These are phyloP conservation scores for Hyphodiscus hymeniophilus DNA, from an alignment of 495 filamentous ascomycete genomes.

Conservation along the genomic window DNA sequence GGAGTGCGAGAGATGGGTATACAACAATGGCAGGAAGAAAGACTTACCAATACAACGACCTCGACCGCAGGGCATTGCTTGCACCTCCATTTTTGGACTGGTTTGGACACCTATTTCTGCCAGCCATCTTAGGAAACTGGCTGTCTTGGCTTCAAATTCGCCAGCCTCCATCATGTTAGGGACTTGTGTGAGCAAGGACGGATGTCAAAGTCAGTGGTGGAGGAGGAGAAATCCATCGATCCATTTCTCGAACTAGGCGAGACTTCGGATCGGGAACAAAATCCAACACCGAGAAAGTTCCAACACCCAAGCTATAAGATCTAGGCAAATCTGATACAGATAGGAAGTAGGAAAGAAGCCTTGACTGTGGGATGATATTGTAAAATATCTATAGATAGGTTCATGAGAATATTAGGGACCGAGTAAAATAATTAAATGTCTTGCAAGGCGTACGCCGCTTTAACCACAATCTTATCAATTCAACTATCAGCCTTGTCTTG, in stretches of 20 bases:
- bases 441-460: not conserved
- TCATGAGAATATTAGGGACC: too few species aligned
- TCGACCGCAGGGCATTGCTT: slow-evolving; percentile 43
- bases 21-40: slow-evolving; percentile 1
- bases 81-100: slow-evolving; percentile 42
- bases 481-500: not conserved
- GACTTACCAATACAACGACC: slow-evolving; percentile 51
- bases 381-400: too few species aligned
- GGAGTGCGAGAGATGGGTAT: not conserved
- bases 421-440: too few species aligned
- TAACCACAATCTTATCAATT: too few species aligned
- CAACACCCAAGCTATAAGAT: too few species aligned
- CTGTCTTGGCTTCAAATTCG: slow-evolving; percentile 38
- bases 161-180: slow-evolving; percentile 27
- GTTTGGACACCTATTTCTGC: slow-evolving; percentile 39
- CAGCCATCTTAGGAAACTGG: slow-evolving; percentile 49
- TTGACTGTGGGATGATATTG: too few species aligned
- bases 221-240: not conserved
- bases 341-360: not conserved
- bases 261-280: too few species aligned
- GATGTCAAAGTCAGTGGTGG: not conserved
- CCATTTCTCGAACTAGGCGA: too few species aligned
- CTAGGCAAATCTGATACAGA: too few species aligned
- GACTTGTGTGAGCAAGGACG: too few species aligned
- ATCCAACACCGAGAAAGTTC: too few species aligned